phyloP scores from a whole-genome alignment of 306 rosid genomes.

The Vigna trinervia region DNA sequence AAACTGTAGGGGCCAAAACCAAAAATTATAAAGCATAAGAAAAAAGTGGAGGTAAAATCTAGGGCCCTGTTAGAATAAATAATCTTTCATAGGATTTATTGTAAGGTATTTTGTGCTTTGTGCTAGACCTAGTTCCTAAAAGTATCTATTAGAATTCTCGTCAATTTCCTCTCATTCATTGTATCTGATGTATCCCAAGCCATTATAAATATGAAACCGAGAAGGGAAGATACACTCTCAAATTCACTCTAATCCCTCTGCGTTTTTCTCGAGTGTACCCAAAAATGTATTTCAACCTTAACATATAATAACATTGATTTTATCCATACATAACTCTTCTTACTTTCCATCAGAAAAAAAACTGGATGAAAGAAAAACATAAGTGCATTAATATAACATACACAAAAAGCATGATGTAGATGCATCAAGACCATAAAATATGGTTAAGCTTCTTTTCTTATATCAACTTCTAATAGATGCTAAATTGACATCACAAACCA shows the following conservation, averaged over 20 bases:
- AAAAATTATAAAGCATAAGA: not conserved
- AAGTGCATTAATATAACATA: not conserved
- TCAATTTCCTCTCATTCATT: too few relatives aligned
- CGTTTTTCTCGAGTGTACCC: too few relatives aligned
- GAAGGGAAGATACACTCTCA: too few relatives aligned
- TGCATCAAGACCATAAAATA: slow-evolving; percentile 34
- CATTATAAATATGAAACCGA: too few relatives aligned
- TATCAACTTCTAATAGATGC: slow-evolving; percentile 11
- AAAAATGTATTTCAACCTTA: not conserved
- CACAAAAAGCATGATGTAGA: not conserved
- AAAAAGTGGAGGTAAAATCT: not conserved
- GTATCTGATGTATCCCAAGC: too few relatives aligned
- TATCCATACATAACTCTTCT: slow-evolving; percentile 9
- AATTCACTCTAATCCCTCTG: too few relatives aligned
- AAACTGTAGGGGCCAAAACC: not conserved
- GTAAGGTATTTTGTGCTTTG: too few relatives aligned
- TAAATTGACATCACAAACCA: slow-evolving; percentile 20
- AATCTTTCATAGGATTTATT: too few relatives aligned
- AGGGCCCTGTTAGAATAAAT: too few relatives aligned
- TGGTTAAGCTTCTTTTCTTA: slow-evolving; percentile 11
- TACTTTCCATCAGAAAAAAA: slow-evolving; percentile 1
- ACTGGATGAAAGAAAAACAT: not conserved
- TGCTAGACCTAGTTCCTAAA: too few relatives aligned
- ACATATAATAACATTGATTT: not conserved
- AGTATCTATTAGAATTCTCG: too few relatives aligned